Percentiles rank a stretch among this genome's conserved stretches.
phyloP scores from a whole-genome alignment of 768 basidiomycete species.

The Cystofilobasidium bisporidii region DNA sequence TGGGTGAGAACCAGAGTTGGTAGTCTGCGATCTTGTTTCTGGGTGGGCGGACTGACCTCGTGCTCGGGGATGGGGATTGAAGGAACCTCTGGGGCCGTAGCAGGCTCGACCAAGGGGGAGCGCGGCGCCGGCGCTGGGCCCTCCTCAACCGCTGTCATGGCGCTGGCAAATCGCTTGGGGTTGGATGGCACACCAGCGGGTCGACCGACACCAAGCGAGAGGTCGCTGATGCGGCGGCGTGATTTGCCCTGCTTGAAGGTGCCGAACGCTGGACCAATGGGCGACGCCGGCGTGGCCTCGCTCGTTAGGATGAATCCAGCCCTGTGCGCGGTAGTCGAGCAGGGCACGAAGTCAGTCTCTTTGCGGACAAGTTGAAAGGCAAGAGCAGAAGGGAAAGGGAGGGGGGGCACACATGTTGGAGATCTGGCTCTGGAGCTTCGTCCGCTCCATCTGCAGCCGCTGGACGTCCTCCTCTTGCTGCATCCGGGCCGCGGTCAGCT shows the following conservation, averaged over 20 bases:
- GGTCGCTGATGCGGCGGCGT: constrained; percentile 39
- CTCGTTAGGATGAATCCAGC: constrained; percentile 37
- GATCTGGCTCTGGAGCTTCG: constrained; percentile 24
- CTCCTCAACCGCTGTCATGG: background rate
- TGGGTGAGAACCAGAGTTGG: background rate
- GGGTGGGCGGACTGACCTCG: background rate
- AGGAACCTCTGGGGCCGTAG: background rate
- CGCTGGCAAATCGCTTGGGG: background rate
- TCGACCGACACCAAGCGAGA: constrained; percentile 8
- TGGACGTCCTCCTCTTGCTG: constrained; percentile 21
- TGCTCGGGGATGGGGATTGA: background rate
- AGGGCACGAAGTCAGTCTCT: background rate
- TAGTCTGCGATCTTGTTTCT: too few relatives aligned
- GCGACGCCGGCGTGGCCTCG: constrained; percentile 36
- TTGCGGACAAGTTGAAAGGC: background rate
- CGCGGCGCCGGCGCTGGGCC: background rate
- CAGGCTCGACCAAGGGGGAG: background rate
- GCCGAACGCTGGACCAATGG: constrained; percentile 31
- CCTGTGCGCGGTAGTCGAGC: constrained; percentile 3
- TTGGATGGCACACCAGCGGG: background rate
- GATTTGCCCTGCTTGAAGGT: constrained; percentile 30
- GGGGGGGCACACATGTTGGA: constrained; percentile 11
- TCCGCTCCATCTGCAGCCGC: constrained; percentile 16
- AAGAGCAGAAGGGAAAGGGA: too few relatives aligned
- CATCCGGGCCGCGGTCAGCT: background rate